Evolutionary conservation across 768 basidiomycete species (phyloP).

Genomic region (Grammothele lineata): DNA sequence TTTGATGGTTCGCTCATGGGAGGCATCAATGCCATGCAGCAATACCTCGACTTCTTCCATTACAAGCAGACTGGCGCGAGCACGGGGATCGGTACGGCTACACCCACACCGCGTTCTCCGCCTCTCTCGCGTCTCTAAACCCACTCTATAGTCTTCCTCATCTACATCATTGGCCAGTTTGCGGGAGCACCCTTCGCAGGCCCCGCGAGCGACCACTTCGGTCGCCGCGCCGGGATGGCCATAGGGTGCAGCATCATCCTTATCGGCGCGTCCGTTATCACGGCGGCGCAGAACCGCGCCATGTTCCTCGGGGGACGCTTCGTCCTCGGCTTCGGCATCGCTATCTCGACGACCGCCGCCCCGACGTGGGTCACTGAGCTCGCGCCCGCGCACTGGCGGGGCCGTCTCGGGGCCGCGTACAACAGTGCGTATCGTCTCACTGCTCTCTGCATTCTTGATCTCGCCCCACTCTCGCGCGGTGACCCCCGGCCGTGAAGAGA

Average conservation of each 20-base stretch:
- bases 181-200: background rate
- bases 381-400: background rate
- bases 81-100: background rate
- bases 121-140: background rate
- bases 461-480: no score
- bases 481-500: no score
- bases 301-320: background rate
- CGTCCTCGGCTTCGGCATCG: background rate
- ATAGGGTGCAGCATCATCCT: background rate
- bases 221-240: background rate
- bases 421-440: slow-evolving; percentile 1
- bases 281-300: background rate
- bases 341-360: background rate
- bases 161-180: background rate
- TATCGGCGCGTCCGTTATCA: background rate
- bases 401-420: background rate
- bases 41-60: background rate
- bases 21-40: background rate
- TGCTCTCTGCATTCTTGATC: background rate
- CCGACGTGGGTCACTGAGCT: slow-evolving; percentile 2
- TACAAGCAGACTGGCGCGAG: background rate
- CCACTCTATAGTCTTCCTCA: background rate
- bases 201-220: background rate
- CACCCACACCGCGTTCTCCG: background rate
- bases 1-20: background rate